A percentile compares a stretch with the other conserved stretches of the same genome.
Conservation (phyloP, 305 asterid species). For the Ajuga reptans region DNA sequence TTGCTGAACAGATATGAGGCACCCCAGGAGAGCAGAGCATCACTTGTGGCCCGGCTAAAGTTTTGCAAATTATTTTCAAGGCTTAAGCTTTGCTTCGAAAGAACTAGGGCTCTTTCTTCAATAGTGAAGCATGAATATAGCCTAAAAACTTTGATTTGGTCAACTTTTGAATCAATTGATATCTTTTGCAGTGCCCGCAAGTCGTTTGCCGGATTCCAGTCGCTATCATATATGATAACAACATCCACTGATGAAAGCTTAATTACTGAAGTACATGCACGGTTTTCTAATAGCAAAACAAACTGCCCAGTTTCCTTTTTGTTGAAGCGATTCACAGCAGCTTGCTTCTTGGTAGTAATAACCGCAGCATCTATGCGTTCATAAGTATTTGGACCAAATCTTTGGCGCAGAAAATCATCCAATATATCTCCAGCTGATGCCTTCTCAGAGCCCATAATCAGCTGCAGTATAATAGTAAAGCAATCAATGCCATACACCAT, state of each 20-base stretch:
- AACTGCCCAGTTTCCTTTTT: constrained; percentile 53
- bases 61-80: constrained; percentile 45
- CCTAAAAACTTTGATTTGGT: constrained; percentile 63
- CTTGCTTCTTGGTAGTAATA: constrained; percentile 48
- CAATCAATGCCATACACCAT: constrained; percentile 22
- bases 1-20: constrained; percentile 56
- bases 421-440: constrained; percentile 54
- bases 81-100: constrained; percentile 48
- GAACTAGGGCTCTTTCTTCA: constrained; percentile 67
- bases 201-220: constrained; percentile 74
- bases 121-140: constrained; percentile 66
- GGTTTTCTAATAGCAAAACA: constrained; percentile 73
- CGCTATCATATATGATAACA: constrained; percentile 64
- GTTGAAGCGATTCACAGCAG: constrained; percentile 66
- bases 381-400: constrained; percentile 55
- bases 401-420: constrained; percentile 59
- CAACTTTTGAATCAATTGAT: constrained; percentile 47
- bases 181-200: constrained; percentile 60
- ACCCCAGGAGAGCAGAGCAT: constrained; percentile 80
- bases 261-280: constrained; percentile 58
- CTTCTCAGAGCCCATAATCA: constrained; percentile 34
- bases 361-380: constrained; percentile 56
- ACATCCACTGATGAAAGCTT: constrained; percentile 56
- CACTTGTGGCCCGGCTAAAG: constrained; percentile 37
- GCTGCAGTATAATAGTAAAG: constrained; percentile 36